Base-by-base conservation (phyloP, 2,329 filamentous ascomycete species). In the Zymoseptoria pseudotritici region DNA sequence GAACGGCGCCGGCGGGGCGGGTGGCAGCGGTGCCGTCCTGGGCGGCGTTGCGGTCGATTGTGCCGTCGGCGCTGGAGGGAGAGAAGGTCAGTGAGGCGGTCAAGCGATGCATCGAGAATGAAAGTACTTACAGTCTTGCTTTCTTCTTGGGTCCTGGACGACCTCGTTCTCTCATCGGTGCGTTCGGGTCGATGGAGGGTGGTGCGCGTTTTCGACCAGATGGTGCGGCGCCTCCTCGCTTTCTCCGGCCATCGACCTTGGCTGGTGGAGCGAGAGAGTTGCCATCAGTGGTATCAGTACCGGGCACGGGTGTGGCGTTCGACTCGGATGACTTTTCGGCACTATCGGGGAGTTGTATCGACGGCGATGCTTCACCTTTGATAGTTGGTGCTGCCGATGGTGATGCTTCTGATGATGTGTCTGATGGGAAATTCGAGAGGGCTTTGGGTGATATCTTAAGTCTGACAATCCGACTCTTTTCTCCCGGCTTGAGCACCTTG, bases 121-220 rank as follows among this genome's bases (percentile, higher is more conserved):
- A 52, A 19, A 19, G 54, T 58, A 88, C 91, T 78, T 88, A 97
- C 93, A 96, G 78, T 81, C 89, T 87, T 66, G 89, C 87, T 79
- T 95, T 96, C 85, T 97, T 96, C 84, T 97, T 97, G 0, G 93
- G 93, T 6, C 93, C 93, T 6, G 94, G 93, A 79, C 96, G 95
- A 72, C 89, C 89, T 72, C 69, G 58, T 59, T 73, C 71, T 26
- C 66, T 63, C 57, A 66, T 66, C 8, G 69, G 68, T 13, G 66
- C 68, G 56, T 70, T 69, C 19, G 70, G 70, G 64, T 92, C 89
- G 70, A 78, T 72, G 46, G 68, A 68, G 4, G 72, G 69, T 24
- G 72, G 69, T 61, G 72, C 71, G 53, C 71, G 64, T 63, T 72
- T 73, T n/a, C 68, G 63, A n/a, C 68, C 70, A 29, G 58, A 56